phyloP scores from a whole-genome alignment of 2,329 filamentous ascomycete species.

The Nigrospora oryzae region DNA sequence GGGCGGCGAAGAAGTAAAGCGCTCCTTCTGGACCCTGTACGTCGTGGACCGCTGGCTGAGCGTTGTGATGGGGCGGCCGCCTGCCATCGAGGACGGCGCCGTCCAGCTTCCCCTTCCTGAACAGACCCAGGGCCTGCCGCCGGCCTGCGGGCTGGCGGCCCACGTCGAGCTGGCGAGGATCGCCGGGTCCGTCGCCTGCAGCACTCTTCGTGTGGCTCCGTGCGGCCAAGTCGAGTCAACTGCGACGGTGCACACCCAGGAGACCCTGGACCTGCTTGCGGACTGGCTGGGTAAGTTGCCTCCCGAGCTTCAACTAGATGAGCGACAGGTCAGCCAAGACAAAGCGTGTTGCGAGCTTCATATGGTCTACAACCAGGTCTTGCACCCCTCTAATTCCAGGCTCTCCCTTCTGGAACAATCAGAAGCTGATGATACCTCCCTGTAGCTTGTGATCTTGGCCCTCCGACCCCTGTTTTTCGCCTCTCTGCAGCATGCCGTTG shows the following conservation, averaged over 20 bases:
- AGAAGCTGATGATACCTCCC: neutral
- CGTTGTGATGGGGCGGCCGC: slow-evolving; percentile 40
- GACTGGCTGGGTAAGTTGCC: slow-evolving; percentile 31
- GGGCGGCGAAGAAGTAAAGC: slow-evolving; percentile 32
- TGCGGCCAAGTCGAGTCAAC: slow-evolving; percentile 13
- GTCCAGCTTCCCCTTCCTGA: slow-evolving; percentile 32
- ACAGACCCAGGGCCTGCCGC: slow-evolving; percentile 31
- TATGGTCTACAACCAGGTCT: slow-evolving; percentile 37
- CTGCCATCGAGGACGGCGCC: slow-evolving; percentile 36
- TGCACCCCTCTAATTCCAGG: neutral
- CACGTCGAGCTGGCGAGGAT: slow-evolving; percentile 38
- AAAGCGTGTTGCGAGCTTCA: slow-evolving; percentile 35
- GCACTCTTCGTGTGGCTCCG: slow-evolving; percentile 33
- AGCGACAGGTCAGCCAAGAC: slow-evolving; percentile 26
- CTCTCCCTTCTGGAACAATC: neutral
- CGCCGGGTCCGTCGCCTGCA: slow-evolving; percentile 37
- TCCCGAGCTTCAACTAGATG: slow-evolving; percentile 24
- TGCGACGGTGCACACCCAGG: slow-evolving; percentile 24
- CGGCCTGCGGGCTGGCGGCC: slow-evolving; percentile 32
- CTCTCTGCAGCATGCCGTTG: slow-evolving; percentile 36
- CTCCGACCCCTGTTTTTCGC: slow-evolving; percentile 38
- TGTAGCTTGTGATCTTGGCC: slow-evolving; percentile 36
- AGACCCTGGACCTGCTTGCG: slow-evolving; percentile 30
- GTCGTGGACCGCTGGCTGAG: slow-evolving; percentile 40
- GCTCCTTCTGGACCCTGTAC: slow-evolving; percentile 44